phyloP scores from a whole-genome alignment of 768 basidiomycete genomes.

The Hemileccinum rubropunctum region DNA sequence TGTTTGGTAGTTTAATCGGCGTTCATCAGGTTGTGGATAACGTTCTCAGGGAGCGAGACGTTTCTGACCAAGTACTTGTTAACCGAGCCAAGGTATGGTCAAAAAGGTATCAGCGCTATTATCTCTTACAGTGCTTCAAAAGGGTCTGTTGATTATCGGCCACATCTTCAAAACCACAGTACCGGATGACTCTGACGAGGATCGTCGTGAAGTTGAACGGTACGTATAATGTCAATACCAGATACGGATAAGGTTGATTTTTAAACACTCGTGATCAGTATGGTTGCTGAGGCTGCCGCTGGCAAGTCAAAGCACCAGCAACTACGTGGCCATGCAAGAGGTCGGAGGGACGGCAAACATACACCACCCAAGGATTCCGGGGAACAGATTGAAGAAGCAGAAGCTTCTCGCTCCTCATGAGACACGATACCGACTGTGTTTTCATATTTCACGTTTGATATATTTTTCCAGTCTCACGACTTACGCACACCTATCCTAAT shows the following conservation, averaged over 20 bases:
- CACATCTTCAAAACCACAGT: constrained; percentile 82
- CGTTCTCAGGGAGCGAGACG: constrained; percentile 77
- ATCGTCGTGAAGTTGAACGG: constrained; percentile 92
- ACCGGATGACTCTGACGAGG: constrained; percentile 91
- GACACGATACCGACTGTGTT: constrained; percentile 4
- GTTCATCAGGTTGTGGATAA: constrained; percentile 65
- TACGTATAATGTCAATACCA: constrained; percentile 33
- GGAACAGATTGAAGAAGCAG: constrained; percentile 24
- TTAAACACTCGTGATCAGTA: constrained; percentile 39
- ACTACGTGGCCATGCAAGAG: constrained; percentile 26
- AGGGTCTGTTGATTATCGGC: constrained; percentile 88
- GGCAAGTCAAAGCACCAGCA: constrained; percentile 62
- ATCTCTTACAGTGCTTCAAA: constrained; percentile 3
- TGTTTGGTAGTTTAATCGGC: background rate
- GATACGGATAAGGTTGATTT: constrained; percentile 1
- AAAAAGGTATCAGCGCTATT: background rate
- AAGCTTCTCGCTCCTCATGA: constrained; percentile 14
- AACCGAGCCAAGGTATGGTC: constrained; percentile 78
- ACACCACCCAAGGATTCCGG: constrained; percentile 34
- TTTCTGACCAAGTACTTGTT: constrained; percentile 65
- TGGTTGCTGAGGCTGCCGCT: constrained; percentile 83
- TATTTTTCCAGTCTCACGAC: constrained; percentile 17
- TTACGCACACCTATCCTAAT: constrained; percentile 20
- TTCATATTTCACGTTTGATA: constrained; percentile 17
- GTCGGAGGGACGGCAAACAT: constrained; percentile 36